Percentiles rank a stretch among this genome's conserved stretches.
Conservation (phyloP, 768 basidiomycete species). For the Lactarius hatsudake region DNA sequence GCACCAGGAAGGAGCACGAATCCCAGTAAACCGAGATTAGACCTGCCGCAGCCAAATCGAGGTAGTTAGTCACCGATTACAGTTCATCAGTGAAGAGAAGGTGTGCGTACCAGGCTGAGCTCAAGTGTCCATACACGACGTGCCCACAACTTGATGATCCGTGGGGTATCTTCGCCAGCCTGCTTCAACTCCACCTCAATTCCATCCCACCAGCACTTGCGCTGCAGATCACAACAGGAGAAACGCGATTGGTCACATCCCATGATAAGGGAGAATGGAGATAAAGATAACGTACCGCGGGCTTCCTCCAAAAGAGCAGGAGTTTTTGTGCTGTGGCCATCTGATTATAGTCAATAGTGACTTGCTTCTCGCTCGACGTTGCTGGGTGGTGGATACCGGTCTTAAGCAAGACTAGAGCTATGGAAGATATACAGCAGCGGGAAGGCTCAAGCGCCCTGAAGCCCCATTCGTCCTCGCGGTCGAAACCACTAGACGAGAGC, state of each 20-base stretch:
- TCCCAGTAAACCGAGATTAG: constrained; percentile 3
- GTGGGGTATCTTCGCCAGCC: constrained; percentile 47
- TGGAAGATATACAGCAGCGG: constrained; percentile 96
- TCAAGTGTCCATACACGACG: constrained; percentile 98
- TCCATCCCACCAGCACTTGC: constrained; percentile 99
- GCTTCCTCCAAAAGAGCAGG: constrained; percentile 97
- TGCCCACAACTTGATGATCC: constrained; percentile 89
- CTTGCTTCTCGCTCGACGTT: constrained; percentile 57
- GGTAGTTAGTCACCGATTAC: neutral
- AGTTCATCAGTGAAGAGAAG: constrained; percentile 25
- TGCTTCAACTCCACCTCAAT: constrained; percentile 81
- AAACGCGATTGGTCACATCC: constrained; percentile 13
- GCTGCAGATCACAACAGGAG: constrained; percentile 44
- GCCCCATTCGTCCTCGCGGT: constrained; percentile 98
- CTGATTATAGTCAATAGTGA: constrained; percentile 85
- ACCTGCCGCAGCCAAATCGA: constrained; percentile 19
- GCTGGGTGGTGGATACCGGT: constrained; percentile 84
- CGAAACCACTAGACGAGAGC: constrained; percentile 69
- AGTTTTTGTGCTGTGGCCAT: constrained; percentile 98
- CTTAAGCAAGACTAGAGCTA: constrained; percentile 95
- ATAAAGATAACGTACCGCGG: constrained; percentile 69
- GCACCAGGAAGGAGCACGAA: neutral
- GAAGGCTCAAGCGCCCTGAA: constrained; percentile 94
- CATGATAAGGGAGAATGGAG: constrained; percentile 12
- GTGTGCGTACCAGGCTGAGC: constrained; percentile 71